Percentiles rank a stretch among this genome's conserved stretches.
These are phyloP conservation scores for Lentinula edodes DNA, from an alignment of 768 basidiomycete species.

Conservation along the genomic window DNA sequence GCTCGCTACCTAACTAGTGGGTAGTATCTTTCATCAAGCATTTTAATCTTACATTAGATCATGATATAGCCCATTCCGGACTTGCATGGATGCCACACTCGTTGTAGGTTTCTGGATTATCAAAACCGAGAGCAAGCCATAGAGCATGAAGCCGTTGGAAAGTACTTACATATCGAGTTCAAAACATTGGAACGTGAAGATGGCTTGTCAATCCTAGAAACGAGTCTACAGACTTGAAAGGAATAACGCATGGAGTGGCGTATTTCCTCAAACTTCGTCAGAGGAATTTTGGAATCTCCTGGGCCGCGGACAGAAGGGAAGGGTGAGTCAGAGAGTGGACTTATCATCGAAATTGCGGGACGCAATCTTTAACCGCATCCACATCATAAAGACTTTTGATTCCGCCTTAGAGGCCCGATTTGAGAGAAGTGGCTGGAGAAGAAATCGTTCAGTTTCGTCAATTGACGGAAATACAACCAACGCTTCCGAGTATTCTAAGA, in stretches of 20 bases:
- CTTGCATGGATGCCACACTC: neutral
- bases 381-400: neutral
- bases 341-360: neutral
- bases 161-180: neutral
- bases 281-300: neutral
- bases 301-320: neutral
- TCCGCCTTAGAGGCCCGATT: neutral
- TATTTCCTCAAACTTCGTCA: neutral
- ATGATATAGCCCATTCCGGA: neutral
- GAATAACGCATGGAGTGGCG: slow-evolving; percentile 1
- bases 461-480: neutral
- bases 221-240: neutral
- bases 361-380: neutral
- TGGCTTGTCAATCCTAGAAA: neutral
- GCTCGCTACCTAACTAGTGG: neutral
- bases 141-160: neutral
- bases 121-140: neutral
- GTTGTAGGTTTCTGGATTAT: neutral
- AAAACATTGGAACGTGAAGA: neutral
- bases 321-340: neutral
- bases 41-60: neutral
- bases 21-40: neutral
- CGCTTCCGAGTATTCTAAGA: neutral
- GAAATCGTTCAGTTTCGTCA: neutral
- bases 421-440: neutral